Conservation (phyloP, 2,329 filamentous ascomycete genomes). For the Neofusicoccum sp. region DNA sequence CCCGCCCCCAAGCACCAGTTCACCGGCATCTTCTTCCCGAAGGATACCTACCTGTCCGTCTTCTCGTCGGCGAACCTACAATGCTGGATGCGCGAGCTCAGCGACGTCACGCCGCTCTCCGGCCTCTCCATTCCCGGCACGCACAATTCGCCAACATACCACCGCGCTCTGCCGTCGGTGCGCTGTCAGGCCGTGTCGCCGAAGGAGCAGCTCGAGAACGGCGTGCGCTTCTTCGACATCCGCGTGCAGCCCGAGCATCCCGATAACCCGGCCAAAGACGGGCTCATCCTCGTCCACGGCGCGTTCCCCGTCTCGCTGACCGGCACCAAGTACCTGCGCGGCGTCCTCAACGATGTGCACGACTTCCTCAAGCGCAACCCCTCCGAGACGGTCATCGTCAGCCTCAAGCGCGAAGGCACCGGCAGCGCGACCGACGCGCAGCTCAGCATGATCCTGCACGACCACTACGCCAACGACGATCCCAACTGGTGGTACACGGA, state of each 20-base stretch:
- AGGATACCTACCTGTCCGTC: constrained; percentile 51
- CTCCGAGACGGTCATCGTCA: constrained; percentile 79
- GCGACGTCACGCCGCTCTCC: constrained; percentile 70
- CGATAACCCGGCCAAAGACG: constrained; percentile 59
- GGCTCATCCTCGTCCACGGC: constrained; percentile 80
- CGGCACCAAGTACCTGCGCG: constrained; percentile 74
- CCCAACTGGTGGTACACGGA: constrained; percentile 72
- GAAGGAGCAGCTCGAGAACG: constrained; percentile 77
- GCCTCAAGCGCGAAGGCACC: constrained; percentile 85
- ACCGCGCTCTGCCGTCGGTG: constrained; percentile 84
- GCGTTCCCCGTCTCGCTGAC: constrained; percentile 85
- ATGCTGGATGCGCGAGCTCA: constrained; percentile 78
- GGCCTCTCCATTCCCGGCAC: constrained; percentile 89
- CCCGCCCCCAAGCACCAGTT: constrained; percentile 40
- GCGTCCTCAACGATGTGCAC: constrained; percentile 69
- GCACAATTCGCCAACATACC: constrained; percentile 86
- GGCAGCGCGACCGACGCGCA: constrained; percentile 78
- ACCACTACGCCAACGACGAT: constrained; percentile 64
- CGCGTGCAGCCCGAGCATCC: constrained; percentile 68
- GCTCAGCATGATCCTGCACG: constrained; percentile 69
- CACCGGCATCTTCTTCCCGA: constrained; percentile 43
- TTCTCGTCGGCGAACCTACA: constrained; percentile 68
- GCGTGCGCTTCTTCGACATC: constrained; percentile 91
- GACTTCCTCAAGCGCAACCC: constrained; percentile 75
- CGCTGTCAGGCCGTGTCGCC: constrained; percentile 84